Conservation (phyloP, 2,329 filamentous ascomycete species). For the Fusarium camptoceras region DNA sequence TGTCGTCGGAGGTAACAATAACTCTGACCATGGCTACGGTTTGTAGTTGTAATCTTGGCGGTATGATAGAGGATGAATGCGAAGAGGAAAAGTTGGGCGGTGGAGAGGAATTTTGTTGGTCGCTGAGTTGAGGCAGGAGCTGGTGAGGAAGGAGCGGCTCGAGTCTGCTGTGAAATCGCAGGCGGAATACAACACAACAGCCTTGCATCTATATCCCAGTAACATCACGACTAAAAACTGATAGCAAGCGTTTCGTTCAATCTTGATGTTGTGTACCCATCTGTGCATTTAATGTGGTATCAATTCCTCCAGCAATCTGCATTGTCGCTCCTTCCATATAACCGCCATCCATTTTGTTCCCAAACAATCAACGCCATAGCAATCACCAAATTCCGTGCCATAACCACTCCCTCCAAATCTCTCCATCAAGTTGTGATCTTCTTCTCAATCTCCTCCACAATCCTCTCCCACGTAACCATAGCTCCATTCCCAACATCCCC, state of each 20-base stretch:
- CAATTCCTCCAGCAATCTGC: conserved; percentile 1
- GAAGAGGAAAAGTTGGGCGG: too few species aligned
- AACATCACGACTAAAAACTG: not conserved
- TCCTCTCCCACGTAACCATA: conserved; percentile 84
- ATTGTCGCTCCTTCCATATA: not conserved
- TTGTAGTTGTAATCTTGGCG: not conserved
- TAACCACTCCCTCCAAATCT: fast-evolving
- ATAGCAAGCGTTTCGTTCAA: not conserved
- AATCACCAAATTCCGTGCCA: fast-evolving
- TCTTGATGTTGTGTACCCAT: not conserved
- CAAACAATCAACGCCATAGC: not conserved
- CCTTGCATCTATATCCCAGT: not conserved
- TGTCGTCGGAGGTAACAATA: conserved; percentile 19
- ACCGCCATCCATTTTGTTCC: conserved; percentile 7
- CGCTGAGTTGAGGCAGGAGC: not conserved
- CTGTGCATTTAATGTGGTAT: not conserved
- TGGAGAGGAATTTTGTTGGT: not conserved
- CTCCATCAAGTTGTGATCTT: conserved; percentile 50
- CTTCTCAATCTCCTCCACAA: conserved; percentile 74
- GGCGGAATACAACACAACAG: not conserved
- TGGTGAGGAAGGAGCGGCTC: not conserved
- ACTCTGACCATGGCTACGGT: conserved; percentile 8
- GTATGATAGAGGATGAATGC: not conserved
- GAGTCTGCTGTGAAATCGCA: not conserved
- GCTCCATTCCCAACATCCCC: conserved; percentile 85